Evolutionary conservation across 1,139 yeast species (phyloP).

Genomic region (Yamadazyma blattariae): DNA sequence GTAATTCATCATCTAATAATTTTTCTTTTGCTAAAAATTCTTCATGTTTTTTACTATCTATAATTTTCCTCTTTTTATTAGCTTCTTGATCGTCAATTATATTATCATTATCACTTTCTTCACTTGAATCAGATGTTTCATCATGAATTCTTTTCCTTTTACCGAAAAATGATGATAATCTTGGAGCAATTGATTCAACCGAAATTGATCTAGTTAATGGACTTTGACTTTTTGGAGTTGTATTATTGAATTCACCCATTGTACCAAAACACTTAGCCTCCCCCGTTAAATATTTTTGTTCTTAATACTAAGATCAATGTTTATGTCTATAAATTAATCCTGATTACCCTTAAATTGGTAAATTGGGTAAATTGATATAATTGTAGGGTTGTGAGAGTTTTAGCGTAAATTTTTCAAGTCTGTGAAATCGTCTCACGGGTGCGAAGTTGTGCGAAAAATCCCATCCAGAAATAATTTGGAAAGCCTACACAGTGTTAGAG

Average conservation of each 20-base stretch:
- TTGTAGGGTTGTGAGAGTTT: too few species aligned
- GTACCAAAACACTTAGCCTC: too few species aligned
- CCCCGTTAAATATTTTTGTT: too few species aligned
- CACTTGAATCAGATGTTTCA: slow-evolving; percentile 14
- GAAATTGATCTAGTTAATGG: slow-evolving; percentile 34
- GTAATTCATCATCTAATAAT: slow-evolving; percentile 56
- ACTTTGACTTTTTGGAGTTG: slow-evolving; percentile 9
- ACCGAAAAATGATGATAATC: slow-evolving; percentile 37
- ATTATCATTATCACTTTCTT: slow-evolving; percentile 17
- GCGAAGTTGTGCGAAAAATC: too few species aligned
- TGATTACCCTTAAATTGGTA: too few species aligned
- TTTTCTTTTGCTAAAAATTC: slow-evolving; percentile 50
- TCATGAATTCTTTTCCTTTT: slow-evolving; percentile 22
- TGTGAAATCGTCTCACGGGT: too few species aligned
- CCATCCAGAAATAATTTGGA: too few species aligned
- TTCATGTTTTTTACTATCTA: slow-evolving; percentile 24
- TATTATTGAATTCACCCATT: slow-evolving; percentile 1
- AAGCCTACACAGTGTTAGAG: too few species aligned
- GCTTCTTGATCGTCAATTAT: slow-evolving; percentile 1
- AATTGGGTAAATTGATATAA: too few species aligned
- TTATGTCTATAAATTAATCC: too few species aligned
- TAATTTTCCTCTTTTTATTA: slow-evolving; percentile 22
- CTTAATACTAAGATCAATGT: too few species aligned
- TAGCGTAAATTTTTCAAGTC: too few species aligned
- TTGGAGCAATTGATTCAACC: slow-evolving; percentile 42